Conservation (phyloP, 2,329 filamentous ascomycete species). For the Lachnellula arida region DNA sequence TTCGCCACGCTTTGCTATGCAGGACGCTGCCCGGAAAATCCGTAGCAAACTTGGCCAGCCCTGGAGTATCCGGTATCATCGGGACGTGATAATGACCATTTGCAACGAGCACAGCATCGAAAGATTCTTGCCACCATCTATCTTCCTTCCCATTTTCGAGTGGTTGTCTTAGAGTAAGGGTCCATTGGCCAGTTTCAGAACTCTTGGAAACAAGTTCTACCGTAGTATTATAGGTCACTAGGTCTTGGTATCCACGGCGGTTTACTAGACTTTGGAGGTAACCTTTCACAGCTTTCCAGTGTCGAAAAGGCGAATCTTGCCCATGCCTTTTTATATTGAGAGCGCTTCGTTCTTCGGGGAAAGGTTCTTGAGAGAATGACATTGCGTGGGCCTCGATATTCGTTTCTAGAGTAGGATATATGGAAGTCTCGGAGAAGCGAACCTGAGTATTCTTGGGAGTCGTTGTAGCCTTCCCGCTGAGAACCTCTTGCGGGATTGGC, state of each 20-base stretch:
- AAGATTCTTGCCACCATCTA: constrained; percentile 57
- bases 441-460: constrained; percentile 39
- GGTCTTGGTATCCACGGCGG: constrained; percentile 48
- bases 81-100: constrained; percentile 65
- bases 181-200: constrained; percentile 43
- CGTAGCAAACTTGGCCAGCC: constrained; percentile 53
- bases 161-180: constrained; percentile 45
- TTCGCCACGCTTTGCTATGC: constrained; percentile 71
- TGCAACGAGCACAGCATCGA: constrained; percentile 65
- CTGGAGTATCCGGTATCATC: constrained; percentile 54
- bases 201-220: constrained; percentile 55
- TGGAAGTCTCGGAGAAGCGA: constrained; percentile 52
- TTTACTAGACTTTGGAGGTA: constrained; percentile 51
- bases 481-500: constrained; percentile 43
- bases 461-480: constrained; percentile 31
- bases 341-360: constrained; percentile 41
- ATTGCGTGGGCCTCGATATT: constrained; percentile 57
- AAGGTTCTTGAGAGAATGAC: constrained; percentile 54
- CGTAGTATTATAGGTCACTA: constrained; percentile 53
- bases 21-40: constrained; percentile 49
- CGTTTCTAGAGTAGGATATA: constrained; percentile 61
- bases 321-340: constrained; percentile 47
- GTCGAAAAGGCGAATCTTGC: constrained; percentile 54
- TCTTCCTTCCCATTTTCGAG: constrained; percentile 38
- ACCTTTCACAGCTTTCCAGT: constrained; percentile 51